A percentile compares a stretch with the other conserved stretches of the same genome.
Evolutionary conservation across 345 rosid species (phyloP).

Genomic region (Anastatica hierochuntica): DNA sequence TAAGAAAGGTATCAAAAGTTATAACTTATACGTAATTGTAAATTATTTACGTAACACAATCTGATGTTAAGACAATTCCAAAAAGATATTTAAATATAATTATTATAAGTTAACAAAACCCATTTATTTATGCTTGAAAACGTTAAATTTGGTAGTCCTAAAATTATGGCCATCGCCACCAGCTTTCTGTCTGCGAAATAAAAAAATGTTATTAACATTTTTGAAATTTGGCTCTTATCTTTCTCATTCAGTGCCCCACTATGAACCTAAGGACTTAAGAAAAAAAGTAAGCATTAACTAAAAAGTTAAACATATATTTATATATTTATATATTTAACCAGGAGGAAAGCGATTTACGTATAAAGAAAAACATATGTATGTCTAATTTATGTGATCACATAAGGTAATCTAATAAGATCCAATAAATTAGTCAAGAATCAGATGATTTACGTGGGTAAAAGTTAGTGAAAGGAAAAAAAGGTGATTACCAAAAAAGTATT

Average conservation of each 20-base stretch:
- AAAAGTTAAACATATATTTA: conserved; percentile 3
- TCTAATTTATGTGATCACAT: conserved; percentile 2
- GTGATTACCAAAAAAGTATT: conserved; percentile 1
- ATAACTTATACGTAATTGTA: conserved; percentile 12
- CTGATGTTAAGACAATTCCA: conserved; percentile 1
- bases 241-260: conserved; percentile 22
- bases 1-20: background rate
- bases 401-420: conserved; percentile 6
- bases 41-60: background rate
- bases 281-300: conserved; percentile 22
- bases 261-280: conserved; percentile 22
- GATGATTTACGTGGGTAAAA: conserved; percentile 18
- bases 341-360: conserved; percentile 11
- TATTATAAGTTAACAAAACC: conserved; percentile 2
- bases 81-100: too few species aligned
- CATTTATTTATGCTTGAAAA: background rate
- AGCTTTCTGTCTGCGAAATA: conserved; percentile 12
- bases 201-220: conserved; percentile 2
- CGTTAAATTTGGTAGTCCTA: background rate
- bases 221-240: conserved; percentile 21
- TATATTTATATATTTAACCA: too few species aligned
- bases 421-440: conserved; percentile 20
- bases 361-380: background rate
- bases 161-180: conserved; percentile 19
- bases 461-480: conserved; percentile 16